Evolutionary conservation across 164 flowering plant species (phyloP).

Genomic region (Piper longum): DNA sequence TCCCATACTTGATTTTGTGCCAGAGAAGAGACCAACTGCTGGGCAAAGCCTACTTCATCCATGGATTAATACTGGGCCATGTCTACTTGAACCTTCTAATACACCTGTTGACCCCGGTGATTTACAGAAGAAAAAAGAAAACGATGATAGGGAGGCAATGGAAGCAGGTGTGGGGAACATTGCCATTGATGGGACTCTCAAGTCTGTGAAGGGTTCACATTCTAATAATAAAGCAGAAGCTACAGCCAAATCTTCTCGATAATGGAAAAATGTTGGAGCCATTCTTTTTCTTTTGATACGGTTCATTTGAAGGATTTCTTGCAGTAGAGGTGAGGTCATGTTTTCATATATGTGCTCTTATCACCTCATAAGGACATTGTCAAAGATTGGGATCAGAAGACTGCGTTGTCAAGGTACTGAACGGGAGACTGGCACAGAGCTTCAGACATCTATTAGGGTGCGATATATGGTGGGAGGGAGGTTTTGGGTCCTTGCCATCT

Average conservation of each 20-base stretch:
- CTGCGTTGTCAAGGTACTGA: too few relatives aligned
- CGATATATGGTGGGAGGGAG: not conserved
- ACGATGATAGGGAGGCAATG: slow-evolving; percentile 67
- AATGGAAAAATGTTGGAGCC: not conserved
- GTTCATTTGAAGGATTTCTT: not conserved
- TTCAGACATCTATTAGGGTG: not conserved
- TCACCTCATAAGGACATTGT: not conserved
- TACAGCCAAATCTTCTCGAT: not conserved
- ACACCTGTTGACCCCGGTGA: slow-evolving; percentile 11
- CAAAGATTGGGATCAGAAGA: too few relatives aligned
- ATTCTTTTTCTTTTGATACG: not conserved
- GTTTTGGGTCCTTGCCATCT: not conserved
- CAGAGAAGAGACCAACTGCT: slow-evolving; percentile 83
- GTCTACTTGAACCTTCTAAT: slow-evolving; percentile 31
- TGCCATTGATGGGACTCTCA: slow-evolving; percentile 38
- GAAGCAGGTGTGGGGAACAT: slow-evolving; percentile 64
- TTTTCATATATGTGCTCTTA: not conserved
- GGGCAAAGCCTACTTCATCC: slow-evolving; percentile 74
- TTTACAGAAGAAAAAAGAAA: slow-evolving; percentile 33
- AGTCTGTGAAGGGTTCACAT: slow-evolving; percentile 19
- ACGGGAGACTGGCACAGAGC: not conserved
- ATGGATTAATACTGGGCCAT: slow-evolving; percentile 56
- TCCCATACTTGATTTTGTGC: slow-evolving; percentile 76
- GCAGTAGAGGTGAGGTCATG: too few relatives aligned
- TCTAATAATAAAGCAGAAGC: not conserved